Base-by-base conservation (phyloP, 805 yeast species). In the Suhomyces sp. region DNA sequence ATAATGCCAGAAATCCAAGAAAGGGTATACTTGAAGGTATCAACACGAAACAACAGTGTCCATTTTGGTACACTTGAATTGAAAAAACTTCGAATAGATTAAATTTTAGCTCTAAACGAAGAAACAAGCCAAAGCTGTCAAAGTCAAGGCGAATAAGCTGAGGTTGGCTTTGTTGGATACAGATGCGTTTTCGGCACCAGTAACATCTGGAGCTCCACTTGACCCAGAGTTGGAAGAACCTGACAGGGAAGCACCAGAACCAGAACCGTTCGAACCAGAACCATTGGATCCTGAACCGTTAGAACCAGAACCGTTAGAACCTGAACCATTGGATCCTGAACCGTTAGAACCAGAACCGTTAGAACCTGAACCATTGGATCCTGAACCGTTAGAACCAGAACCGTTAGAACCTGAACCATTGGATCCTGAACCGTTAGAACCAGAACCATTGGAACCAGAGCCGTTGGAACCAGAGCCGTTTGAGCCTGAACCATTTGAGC, bases 1-100 rank as follows among this genome's bases (percentile, higher is more conserved):
- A 48, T 33, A 14, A 8, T 20, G 10, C 12, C 28, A 25, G 19
- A 13, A 25, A 25, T 25, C 16, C 12, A 10, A 14, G 28, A n/a
- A 25, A 25, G 16, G 14, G 28, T 20, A 20, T 7, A 20, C 7
- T 8, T 7, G 7, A 20, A 20, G 7, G 9, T 8, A 10, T 20
- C 10, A 8, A 20, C 10, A 20, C 7, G 22, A 7, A 7, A 20
- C 22, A 10, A 20, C 10, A 10, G 22, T 20, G 10, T 8, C 22
- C 10, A 20, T 20, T 10, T 10, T 20, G 12, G 16, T 12, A 15
- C 16, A 25, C 10, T 15, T 18, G 11, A 5, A 25, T 25, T 10
- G 16, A 12, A 25, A 6, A 14, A 25, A n/a, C n/a, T n/a, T n/a
- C n/a, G n/a, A n/a, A n/a, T n/a, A n/a, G n/a, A n/a, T n/a, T n/a